Percentiles rank a stretch among this genome's conserved stretches.
phyloP scores from a whole-genome alignment of 1,284 basidiomycete genomes.

The Cryptococcus sp. region DNA sequence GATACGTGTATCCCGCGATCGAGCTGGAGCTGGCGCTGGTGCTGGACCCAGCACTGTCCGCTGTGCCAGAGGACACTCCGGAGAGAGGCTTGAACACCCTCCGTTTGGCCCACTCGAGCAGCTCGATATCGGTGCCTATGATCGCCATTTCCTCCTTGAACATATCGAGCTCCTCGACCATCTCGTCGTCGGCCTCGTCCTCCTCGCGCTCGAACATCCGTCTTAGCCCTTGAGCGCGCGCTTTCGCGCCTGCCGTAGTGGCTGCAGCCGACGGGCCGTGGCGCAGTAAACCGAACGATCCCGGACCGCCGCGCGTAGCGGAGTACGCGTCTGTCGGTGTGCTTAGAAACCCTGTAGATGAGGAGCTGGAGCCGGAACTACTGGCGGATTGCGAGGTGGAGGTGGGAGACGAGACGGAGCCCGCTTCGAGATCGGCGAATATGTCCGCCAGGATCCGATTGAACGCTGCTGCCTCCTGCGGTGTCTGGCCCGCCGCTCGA shows the following conservation, averaged over 20 bases:
- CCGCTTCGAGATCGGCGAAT: constrained; percentile 20
- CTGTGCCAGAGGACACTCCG: constrained; percentile 29
- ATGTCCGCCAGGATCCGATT: constrained; percentile 32
- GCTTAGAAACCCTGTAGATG: neutral
- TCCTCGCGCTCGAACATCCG: constrained; percentile 22
- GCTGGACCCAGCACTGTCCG: neutral
- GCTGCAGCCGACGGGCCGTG: no score
- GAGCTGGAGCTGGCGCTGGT: neutral
- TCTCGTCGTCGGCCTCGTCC: constrained; percentile 18
- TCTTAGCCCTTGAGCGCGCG: constrained; percentile 1
- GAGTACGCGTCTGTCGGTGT: constrained; percentile 12
- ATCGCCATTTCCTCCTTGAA: constrained; percentile 74
- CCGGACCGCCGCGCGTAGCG: constrained; percentile 2
- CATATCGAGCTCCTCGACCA: constrained; percentile 60
- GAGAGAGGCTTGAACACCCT: constrained; percentile 62
- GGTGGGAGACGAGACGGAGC: neutral
- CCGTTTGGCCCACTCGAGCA: constrained; percentile 72
- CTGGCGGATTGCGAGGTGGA: neutral
- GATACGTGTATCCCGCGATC: constrained; percentile 22
- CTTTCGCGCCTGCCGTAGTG: neutral
- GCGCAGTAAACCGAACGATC: neutral
- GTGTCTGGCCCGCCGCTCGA: constrained; percentile 36
- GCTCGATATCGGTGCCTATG: constrained; percentile 68
- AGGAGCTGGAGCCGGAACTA: neutral
- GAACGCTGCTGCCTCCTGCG: constrained; percentile 31